Evolutionary conservation across 345 rosid genomes (phyloP), one percentile per base, ranked within the genome.

Genomic region (Bruguiera sexangula): DNA sequence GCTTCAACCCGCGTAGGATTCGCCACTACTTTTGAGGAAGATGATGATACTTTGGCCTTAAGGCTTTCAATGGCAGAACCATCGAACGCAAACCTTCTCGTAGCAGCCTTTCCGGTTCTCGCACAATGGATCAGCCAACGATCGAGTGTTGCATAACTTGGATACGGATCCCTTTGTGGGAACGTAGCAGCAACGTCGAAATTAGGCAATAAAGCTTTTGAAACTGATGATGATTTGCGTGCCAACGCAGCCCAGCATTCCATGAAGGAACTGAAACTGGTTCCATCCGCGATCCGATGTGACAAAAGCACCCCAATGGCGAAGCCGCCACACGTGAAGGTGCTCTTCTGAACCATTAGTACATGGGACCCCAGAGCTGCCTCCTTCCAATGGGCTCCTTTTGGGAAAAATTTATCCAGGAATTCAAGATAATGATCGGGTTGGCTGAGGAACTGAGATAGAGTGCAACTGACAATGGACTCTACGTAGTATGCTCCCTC

Each of bases 251-350:
- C 68, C 87, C 84, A 83, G 34, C 78, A 70, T 59, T 68, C 29
- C 29, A 27, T 27, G 29, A 27, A 27, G 29, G 29, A 27, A 27
- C 29, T 13, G 29, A 73, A 75, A 24, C 88, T 62, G 0, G 69
- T 65, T 59, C 87, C 80, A 67, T 88, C 90, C 9, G 76, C 71
- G 52, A 88, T 67, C 81, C 62, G 79, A 72, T 84, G 88, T 52
- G 86, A 82, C 52, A 75, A 39, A 7, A 67, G 68, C 20, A 71
- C 56, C 4, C 84, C 81, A 18, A 88, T 26, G 24, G 74, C 80
- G 19, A 84, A 63, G 5, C 88, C 90, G 46, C 88, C 90, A 22
- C 87, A 78, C 2, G 20, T 27, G 2, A 82, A 79, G 59, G 29
- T 13, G 5, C 70, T 79, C 15, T 61, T 73, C 64, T 82, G 80